phyloP scores from a whole-genome alignment of 2,329 filamentous ascomycete species.

The Drechslerella stenobrocha region DNA sequence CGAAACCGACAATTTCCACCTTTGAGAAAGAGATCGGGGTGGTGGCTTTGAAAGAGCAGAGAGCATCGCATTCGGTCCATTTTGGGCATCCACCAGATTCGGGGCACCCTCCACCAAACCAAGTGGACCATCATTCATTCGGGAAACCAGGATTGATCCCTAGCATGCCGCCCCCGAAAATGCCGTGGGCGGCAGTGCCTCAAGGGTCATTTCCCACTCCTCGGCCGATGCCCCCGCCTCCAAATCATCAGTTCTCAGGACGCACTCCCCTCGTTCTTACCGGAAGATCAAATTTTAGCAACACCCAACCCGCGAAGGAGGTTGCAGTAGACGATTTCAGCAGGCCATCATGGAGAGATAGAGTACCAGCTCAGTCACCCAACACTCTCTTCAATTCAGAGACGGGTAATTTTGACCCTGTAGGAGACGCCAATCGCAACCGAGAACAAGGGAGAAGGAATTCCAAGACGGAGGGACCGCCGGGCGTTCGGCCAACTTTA shows the following conservation, averaged over 20 bases:
- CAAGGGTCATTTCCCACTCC: conserved; percentile 36
- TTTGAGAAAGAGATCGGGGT: conserved; percentile 47
- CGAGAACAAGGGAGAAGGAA: conserved; percentile 31
- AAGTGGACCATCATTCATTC: conserved; percentile 27
- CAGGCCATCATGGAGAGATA: conserved; percentile 38
- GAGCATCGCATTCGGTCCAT: conserved; percentile 51
- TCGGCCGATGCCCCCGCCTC: conserved; percentile 6
- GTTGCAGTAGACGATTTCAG: conserved; percentile 37
- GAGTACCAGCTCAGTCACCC: conserved; percentile 31
- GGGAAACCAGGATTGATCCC: conserved; percentile 34
- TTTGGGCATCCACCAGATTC: conserved; percentile 48
- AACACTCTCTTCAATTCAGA: conserved; percentile 44
- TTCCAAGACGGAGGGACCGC: conserved; percentile 21
- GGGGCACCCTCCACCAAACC: conserved; percentile 13
- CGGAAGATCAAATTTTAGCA: conserved; percentile 15
- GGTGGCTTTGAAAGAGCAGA: conserved; percentile 47
- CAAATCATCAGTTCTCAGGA: conserved; percentile 22
- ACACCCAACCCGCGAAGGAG: conserved; percentile 30
- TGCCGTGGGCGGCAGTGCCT: conserved; percentile 37
- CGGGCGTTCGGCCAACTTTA: conserved; percentile 29
- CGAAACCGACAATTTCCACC: conserved; percentile 52
- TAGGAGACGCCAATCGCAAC: conserved; percentile 30
- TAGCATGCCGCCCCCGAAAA: conserved; percentile 40
- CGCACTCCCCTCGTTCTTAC: conserved; percentile 9
- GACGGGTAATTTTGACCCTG: conserved; percentile 38